These are phyloP conservation scores for Citrus sinensis DNA, from an alignment of 345 rosid genomes.

Conservation along the genomic window DVS_A1.0 CM039163.1:6744501-6745000, in stretches of 20 bases:
- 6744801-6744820: background rate
- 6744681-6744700: too few relatives aligned
- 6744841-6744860: background rate
- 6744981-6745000: background rate
- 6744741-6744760: constrained; percentile 24
- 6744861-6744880: background rate
- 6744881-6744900: background rate
- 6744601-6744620: too few relatives aligned
- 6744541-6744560: too few relatives aligned
- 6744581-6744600: too few relatives aligned
- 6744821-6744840: background rate
- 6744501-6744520: too few relatives aligned
- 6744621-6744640: too few relatives aligned
- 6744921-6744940: background rate
- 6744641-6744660: too few relatives aligned
- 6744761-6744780: background rate
- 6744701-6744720: constrained; percentile 22
- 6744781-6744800: constrained; percentile 19
- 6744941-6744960: constrained; percentile 13
- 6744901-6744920: background rate
- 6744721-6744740: constrained; percentile 28
- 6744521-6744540: too few relatives aligned
- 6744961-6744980: background rate
- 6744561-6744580: too few relatives aligned
- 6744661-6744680: too few relatives aligned